Evolutionary conservation across 768 basidiomycete genomes (phyloP), one percentile per base, ranked within the genome.

Genomic region (Podaxis sp.): DNA sequence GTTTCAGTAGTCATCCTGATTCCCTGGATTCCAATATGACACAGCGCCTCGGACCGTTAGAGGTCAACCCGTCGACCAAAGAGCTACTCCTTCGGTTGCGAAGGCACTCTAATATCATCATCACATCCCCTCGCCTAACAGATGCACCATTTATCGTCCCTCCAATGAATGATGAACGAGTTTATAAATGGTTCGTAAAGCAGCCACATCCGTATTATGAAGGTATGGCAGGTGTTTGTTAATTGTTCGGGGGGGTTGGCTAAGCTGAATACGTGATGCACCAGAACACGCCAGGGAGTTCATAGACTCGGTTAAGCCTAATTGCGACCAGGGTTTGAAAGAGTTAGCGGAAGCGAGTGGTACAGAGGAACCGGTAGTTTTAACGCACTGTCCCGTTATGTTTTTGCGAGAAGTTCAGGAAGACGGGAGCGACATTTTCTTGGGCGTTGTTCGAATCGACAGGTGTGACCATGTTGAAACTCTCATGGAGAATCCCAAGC

Each of bases 101-200:
- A 60, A 66, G 74, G 44, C 84, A 85, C 40, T 76, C 79, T 57
- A 78, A 83, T 63, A 83, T 89, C 65, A 82, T 89, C 61, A 63
- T 89, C 42, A 89, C 87, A 8, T 81, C 87, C 15, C 84, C 84
- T 13, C 83, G 87, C 40, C 57, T 67, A 49, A 75, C 71, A 42
- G 86, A 88, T 67, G 76, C 66, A 8, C 70, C 77, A 26, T 61
- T 68, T 9, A 61, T 78, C 12, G 24, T 61, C 7, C 26, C 24
- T 28, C 52, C 40, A 4, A 11, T 61, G 39, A 54, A 54, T 13
- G 60, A 61, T 38, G 52, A 61, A 11, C 24, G 40, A 30, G 30
- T 53, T 30, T 48, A 61, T 15, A 28, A 30, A 2, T 53, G 52
- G 52, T 22, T 52, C 15, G 38, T 70, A n/a, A 70, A 72, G 1